phyloP scores from a whole-genome alignment of 345 rosid species.

The Anacardium occidentale region DNA sequence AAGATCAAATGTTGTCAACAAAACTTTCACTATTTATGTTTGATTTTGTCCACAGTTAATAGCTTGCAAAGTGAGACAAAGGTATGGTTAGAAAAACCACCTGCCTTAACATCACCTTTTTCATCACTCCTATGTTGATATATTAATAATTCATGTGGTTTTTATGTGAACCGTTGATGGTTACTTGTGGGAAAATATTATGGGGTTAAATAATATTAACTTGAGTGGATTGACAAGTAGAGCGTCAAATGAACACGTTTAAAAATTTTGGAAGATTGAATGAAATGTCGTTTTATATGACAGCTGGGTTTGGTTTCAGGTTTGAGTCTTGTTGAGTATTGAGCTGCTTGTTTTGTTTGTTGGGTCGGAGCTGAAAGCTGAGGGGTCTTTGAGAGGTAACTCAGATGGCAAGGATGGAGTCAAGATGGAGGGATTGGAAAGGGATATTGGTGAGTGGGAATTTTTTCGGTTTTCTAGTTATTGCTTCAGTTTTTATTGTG shows the following conservation, averaged over 20 bases:
- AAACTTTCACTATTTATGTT: too few species aligned
- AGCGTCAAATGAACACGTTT: neutral
- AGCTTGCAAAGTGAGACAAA: too few species aligned
- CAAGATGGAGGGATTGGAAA: slow-evolving; percentile 11
- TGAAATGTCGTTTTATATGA: neutral
- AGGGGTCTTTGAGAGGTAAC: neutral
- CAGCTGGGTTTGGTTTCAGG: neutral
- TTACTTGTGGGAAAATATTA: too few species aligned
- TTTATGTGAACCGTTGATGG: too few species aligned
- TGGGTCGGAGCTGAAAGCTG: neutral
- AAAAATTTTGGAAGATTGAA: neutral
- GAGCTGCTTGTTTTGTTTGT: neutral
- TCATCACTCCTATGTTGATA: too few species aligned
- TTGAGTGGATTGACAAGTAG: neutral
- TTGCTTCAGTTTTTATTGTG: slow-evolving; percentile 13
- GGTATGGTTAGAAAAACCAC: too few species aligned
- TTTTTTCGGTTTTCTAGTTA: slow-evolving; percentile 20
- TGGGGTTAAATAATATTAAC: too few species aligned
- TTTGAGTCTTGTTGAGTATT: neutral
- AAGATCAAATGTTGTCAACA: too few species aligned
- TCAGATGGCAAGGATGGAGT: slow-evolving; percentile 1
- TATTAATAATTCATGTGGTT: too few species aligned
- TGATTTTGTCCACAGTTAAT: too few species aligned
- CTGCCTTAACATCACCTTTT: too few species aligned
- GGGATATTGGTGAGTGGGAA: slow-evolving; percentile 1